Percentiles rank a stretch among this genome's conserved stretches.
These are phyloP conservation scores for Phytopythium boreale DNA, from an alignment of 352 stramenopile species.

Conservation along the genomic window DNA sequence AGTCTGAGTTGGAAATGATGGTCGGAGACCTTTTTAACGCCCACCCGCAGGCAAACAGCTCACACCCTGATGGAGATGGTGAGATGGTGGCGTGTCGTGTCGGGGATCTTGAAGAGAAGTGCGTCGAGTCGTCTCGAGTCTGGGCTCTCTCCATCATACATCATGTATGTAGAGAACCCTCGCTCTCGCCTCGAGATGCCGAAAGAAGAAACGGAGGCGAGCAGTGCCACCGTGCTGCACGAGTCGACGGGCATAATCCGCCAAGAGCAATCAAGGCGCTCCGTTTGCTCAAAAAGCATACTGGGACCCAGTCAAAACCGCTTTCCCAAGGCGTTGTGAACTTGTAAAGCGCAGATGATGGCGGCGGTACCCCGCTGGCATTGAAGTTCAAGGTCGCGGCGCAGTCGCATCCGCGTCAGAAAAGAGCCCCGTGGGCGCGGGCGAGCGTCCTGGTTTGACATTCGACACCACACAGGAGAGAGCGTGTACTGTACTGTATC, in stretches of 20 bases:
- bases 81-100: neutral
- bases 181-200: too few species aligned
- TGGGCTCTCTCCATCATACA: too few species aligned
- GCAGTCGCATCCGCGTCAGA: neutral
- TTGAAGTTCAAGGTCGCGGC: slow-evolving; percentile 9
- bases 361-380: neutral
- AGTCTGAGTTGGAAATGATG: neutral
- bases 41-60: neutral
- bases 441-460: neutral
- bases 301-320: neutral
- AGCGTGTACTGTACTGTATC: too few species aligned
- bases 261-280: neutral
- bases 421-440: neutral
- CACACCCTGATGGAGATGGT: neutral
- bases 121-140: neutral
- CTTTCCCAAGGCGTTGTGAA: neutral
- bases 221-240: too few species aligned
- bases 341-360: neutral
- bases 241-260: neutral
- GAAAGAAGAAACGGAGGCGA: too few species aligned
- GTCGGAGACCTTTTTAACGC: neutral
- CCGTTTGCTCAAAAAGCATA: neutral
- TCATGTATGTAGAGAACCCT: too few species aligned
- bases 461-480: too few species aligned
- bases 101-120: neutral